A percentile compares a stretch with the other conserved stretches of the same genome.
These are phyloP conservation scores for Fraxinus anomala DNA, from an alignment of 257 asterid genomes.

Conservation along the genomic window DNA sequence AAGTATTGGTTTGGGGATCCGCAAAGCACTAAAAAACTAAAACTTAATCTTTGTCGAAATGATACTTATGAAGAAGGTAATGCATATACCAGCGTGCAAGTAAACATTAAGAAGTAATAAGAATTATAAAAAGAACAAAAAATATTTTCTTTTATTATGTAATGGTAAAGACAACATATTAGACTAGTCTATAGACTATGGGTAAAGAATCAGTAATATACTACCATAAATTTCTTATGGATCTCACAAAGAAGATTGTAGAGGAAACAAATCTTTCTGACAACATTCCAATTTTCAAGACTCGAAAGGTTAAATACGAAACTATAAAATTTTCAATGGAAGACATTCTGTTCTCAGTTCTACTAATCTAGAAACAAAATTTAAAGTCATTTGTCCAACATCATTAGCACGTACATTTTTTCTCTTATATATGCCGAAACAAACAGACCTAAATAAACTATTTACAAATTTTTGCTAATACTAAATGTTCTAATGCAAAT, in stretches of 20 bases:
- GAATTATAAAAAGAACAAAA: background rate
- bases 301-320: background rate
- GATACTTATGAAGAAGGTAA: background rate
- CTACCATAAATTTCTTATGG: too few relatives aligned
- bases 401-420: background rate
- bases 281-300: background rate
- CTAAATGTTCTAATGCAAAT: background rate
- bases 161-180: background rate
- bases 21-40: background rate
- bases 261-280: conserved; percentile 3
- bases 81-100: background rate
- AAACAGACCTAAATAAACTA: background rate
- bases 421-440: background rate
- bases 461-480: background rate
- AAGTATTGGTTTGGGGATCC: conserved; percentile 5
- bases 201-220: conserved; percentile 1
- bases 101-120: background rate
- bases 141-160: background rate
- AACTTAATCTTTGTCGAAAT: background rate
- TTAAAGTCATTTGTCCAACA: background rate
- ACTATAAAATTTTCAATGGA: background rate
- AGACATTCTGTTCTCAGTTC: background rate
- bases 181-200: background rate
- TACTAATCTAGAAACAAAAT: background rate
- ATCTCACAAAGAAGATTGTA: background rate